phyloP scores from a whole-genome alignment of 2,329 filamentous ascomycete species.

The Stylonectria norvegica region DNA sequence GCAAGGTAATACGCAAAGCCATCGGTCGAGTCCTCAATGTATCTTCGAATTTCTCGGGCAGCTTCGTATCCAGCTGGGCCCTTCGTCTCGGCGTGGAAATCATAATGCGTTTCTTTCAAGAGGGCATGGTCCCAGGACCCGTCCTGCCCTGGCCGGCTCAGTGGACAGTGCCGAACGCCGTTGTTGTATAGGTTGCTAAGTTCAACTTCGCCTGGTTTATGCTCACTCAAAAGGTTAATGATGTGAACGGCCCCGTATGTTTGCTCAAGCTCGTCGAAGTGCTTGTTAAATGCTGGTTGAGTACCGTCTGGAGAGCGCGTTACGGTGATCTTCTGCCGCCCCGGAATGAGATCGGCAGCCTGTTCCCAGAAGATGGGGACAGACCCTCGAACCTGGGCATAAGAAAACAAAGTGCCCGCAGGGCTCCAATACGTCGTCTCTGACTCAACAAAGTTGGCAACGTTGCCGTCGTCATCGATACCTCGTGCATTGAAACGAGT shows the following conservation, averaged over 20 bases:
- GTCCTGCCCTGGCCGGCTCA: constrained; percentile 59
- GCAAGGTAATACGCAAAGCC: constrained; percentile 91
- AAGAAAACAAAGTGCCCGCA: constrained; percentile 78
- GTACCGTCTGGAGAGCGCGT: constrained; percentile 87
- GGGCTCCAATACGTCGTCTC: constrained; percentile 90
- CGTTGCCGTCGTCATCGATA: constrained; percentile 95
- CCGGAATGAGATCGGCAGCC: constrained; percentile 78
- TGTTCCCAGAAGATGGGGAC: constrained; percentile 99
- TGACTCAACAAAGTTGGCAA: constrained; percentile 98
- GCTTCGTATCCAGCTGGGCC: constrained; percentile 85
- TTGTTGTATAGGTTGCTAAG: constrained; percentile 75
- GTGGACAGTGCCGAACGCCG: constrained; percentile 69
- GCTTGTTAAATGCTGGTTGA: constrained; percentile 91
- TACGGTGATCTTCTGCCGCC: constrained; percentile 90
- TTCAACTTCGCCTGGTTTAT: constrained; percentile 82
- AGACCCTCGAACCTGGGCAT: constrained; percentile 87
- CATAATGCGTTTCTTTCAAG: constrained; percentile 80
- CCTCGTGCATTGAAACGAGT: constrained; percentile 96
- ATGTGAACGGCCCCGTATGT: constrained; percentile 89
- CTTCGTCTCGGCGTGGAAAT: constrained; percentile 93
- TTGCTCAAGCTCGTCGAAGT: constrained; percentile 82
- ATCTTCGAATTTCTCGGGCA: constrained; percentile 75
- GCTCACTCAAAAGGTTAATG: constrained; percentile 87
- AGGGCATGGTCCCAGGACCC: constrained; percentile 66
- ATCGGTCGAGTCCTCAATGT: constrained; percentile 75